A percentile compares a stretch with the other conserved stretches of the same genome.
Conservation (phyloP, 2,329 filamentous ascomycete genomes). For the Apiospora aurea region DNA sequence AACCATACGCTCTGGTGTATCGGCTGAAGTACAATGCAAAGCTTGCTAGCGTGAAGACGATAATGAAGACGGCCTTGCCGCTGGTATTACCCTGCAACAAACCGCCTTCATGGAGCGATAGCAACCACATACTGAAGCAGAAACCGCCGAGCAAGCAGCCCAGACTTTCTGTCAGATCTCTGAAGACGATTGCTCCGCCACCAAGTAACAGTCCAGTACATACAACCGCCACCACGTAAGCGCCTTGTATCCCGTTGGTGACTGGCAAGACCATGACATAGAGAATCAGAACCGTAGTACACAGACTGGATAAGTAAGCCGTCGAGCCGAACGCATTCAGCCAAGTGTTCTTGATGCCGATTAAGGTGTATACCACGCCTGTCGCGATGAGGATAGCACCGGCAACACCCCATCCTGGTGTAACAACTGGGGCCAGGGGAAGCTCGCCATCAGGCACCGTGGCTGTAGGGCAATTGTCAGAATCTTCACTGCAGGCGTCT, state of each 20-base stretch:
- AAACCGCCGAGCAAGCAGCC: constrained; percentile 89
- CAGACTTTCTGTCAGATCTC: constrained; percentile 81
- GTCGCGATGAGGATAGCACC: constrained; percentile 78
- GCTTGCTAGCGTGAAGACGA: constrained; percentile 69
- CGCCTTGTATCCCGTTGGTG: constrained; percentile 79
- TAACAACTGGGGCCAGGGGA: constrained; percentile 77
- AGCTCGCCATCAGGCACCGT: constrained; percentile 61
- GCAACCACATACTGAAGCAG: constrained; percentile 88
- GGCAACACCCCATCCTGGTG: constrained; percentile 80
- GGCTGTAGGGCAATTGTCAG: constrained; percentile 40
- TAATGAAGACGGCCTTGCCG: constrained; percentile 78
- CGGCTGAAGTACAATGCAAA: constrained; percentile 82
- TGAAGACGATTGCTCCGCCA: constrained; percentile 77
- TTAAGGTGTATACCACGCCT: constrained; percentile 74
- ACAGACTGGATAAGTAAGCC: constrained; percentile 74
- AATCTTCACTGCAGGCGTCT: neutral
- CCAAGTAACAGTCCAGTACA: constrained; percentile 79
- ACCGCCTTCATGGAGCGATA: constrained; percentile 79
- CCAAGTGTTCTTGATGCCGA: constrained; percentile 84
- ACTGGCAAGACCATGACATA: constrained; percentile 88
- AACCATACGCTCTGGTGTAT: constrained; percentile 77
- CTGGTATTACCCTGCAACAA: constrained; percentile 65
- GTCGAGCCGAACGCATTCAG: constrained; percentile 83
- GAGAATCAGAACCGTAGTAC: constrained; percentile 81
- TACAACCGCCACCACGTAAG: constrained; percentile 80